Conservation (phyloP, 768 basidiomycete genomes). For the Rhodotorula taiwanensis region DNA sequence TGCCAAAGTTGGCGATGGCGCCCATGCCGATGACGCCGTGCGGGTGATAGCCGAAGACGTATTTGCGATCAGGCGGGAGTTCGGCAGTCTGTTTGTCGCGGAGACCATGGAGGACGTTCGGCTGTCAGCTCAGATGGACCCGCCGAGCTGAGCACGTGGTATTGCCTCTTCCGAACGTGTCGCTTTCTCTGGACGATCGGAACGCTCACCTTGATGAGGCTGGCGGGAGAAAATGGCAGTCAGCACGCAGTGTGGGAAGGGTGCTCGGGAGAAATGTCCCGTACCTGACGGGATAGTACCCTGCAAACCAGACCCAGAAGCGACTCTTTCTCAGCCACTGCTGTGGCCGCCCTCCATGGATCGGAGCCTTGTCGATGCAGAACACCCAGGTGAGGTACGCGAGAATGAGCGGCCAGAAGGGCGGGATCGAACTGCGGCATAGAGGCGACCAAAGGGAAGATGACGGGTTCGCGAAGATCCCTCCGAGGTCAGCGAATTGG, state of each 20-base stretch:
- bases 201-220: slow-evolving; percentile 50
- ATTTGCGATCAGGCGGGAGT: slow-evolving; percentile 81
- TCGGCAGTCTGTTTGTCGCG: slow-evolving; percentile 64
- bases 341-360: slow-evolving; percentile 62
- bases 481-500: no score
- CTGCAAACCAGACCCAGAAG: slow-evolving; percentile 54
- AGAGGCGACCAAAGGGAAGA: background rate
- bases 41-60: slow-evolving; percentile 97
- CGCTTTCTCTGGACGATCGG: no score
- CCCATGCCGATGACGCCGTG: slow-evolving; percentile 99
- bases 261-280: slow-evolving; percentile 20
- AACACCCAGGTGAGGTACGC: slow-evolving; percentile 71
- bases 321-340: slow-evolving; percentile 63
- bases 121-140: no score
- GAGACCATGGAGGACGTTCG: no score
- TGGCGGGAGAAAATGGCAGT: slow-evolving; percentile 5
- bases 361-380: slow-evolving; percentile 69
- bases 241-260: background rate
- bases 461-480: background rate
- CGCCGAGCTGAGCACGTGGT: no score
- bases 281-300: slow-evolving; percentile 37
- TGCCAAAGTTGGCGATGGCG: slow-evolving; percentile 83
- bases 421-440: slow-evolving; percentile 66
- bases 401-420: slow-evolving; percentile 75
- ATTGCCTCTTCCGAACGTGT: no score